Conservation (phyloP, 345 rosid species). For the Lumnitzera racemosa region DNA sequence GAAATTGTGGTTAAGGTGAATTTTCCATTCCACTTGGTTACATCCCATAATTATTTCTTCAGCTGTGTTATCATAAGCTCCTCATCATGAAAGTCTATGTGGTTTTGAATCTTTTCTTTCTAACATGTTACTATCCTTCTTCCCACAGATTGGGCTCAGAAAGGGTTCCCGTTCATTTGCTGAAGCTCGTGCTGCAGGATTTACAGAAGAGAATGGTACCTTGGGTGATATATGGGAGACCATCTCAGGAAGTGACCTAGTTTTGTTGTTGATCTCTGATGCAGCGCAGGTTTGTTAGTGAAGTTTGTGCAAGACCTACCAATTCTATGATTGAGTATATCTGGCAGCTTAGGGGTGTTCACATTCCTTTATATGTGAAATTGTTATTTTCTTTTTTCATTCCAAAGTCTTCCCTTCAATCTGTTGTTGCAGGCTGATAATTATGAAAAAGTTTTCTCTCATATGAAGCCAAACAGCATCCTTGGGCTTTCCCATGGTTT, state of each 20-base stretch:
- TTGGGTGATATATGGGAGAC: constrained; percentile 91
- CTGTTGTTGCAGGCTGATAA: constrained; percentile 62
- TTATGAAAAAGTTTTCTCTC: constrained; percentile 69
- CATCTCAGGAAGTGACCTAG: constrained; percentile 80
- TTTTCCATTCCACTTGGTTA: neutral
- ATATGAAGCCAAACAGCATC: constrained; percentile 92
- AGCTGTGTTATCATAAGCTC: neutral
- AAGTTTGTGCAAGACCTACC: neutral
- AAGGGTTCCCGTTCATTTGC: constrained; percentile 80
- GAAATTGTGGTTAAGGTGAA: constrained; percentile 73
- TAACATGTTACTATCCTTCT: neutral
- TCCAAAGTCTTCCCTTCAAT: neutral
- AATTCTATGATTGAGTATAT: no score
- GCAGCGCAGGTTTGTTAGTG: constrained; percentile 66
- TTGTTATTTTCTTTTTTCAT: neutral
- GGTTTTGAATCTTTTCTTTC: neutral
- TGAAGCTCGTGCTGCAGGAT: constrained; percentile 88
- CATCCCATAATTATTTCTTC: neutral
- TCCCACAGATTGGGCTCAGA: constrained; percentile 68
- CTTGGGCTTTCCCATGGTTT: constrained; percentile 96
- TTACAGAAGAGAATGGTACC: constrained; percentile 80
- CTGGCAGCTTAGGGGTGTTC: no score
- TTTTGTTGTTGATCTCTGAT: constrained; percentile 80
- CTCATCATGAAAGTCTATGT: neutral
- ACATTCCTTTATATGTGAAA: no score